Evolutionary conservation across 495 filamentous ascomycete species (phyloP).

Genomic region (Lepraria neglecta): DNA sequence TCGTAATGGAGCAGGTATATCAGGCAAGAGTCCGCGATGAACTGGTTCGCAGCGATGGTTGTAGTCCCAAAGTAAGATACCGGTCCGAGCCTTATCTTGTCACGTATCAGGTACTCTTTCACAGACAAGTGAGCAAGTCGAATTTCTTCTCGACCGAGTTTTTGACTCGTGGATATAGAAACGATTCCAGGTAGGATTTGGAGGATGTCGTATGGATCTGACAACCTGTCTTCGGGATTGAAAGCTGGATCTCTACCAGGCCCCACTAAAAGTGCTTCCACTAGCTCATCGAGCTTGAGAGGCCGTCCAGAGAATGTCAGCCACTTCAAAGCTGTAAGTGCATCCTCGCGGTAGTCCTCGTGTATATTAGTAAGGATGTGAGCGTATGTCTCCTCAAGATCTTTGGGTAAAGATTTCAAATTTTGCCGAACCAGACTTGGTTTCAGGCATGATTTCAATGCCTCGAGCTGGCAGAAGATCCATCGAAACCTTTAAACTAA

Average conservation of each 20-base stretch:
- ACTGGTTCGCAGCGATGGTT: not conserved
- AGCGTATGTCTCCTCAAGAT: conserved; percentile 35
- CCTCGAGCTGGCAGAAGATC: conserved; percentile 38
- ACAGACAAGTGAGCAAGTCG: conserved; percentile 39
- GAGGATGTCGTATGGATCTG: conserved; percentile 23
- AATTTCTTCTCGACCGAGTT: not conserved
- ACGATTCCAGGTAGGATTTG: conserved; percentile 33
- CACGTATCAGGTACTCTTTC: conserved; percentile 32
- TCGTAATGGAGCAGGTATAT: not conserved
- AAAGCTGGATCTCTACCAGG: conserved; percentile 7
- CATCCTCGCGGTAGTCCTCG: conserved; percentile 21
- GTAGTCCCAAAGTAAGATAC: not conserved
- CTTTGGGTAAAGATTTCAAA: conserved; percentile 32
- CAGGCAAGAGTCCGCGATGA: conserved; percentile 1
- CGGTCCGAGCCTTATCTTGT: not conserved
- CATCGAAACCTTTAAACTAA: conserved; percentile 37
- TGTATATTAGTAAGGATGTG: conserved; percentile 32
- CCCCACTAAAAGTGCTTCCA: conserved; percentile 21
- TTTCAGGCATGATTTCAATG: conserved; percentile 30
- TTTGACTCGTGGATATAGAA: not conserved
- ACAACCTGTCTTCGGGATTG: conserved; percentile 27
- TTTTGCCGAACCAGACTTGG: conserved; percentile 26
- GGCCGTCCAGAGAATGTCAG: conserved; percentile 28
- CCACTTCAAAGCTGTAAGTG: conserved; percentile 30
- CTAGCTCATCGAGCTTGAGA: conserved; percentile 27